Conservation (phyloP, 148 eudicot genomes). For the Nyssa sinensis region DNA sequence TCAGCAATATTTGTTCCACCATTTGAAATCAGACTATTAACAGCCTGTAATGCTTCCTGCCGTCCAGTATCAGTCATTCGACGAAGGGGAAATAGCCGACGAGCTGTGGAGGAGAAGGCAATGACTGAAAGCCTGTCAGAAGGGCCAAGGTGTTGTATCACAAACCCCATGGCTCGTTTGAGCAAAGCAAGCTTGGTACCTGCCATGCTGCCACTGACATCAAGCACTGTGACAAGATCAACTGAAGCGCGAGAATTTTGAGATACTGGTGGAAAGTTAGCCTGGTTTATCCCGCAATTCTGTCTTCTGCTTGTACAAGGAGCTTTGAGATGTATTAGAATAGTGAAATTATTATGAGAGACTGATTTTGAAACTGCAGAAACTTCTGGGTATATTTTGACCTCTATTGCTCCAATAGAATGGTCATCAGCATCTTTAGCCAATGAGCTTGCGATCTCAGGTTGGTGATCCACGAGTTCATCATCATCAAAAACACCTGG, state of each 20-base stretch:
- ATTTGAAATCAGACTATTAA: conserved; percentile 40
- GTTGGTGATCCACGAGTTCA: conserved; percentile 25
- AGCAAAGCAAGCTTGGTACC: conserved; percentile 61
- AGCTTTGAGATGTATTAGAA: conserved; percentile 52
- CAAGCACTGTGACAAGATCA: conserved; percentile 56
- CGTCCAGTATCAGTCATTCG: conserved; percentile 43
- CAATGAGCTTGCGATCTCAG: conserved; percentile 9
- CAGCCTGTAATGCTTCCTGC: conserved; percentile 44
- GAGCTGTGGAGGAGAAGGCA: conserved; percentile 57
- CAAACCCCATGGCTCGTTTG: conserved; percentile 58
- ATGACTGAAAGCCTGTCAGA: conserved; percentile 53
- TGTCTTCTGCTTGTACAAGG: conserved; percentile 17
- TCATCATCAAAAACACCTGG: conserved; percentile 50
- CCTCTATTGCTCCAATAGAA: conserved; percentile 29
- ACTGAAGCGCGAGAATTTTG: conserved; percentile 45
- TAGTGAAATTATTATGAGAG: conserved; percentile 28
- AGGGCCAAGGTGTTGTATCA: conserved; percentile 50
- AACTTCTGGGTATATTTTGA: conserved; percentile 43
- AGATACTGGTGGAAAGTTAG: background rate
- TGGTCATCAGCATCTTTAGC: conserved; percentile 3
- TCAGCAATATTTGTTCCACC: conserved; percentile 61
- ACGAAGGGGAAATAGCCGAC: conserved; percentile 56
- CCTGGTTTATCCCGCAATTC: background rate
- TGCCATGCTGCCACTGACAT: conserved; percentile 63
- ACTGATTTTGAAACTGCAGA: conserved; percentile 39